A percentile compares a stretch with the other conserved stretches of the same genome.
Evolutionary conservation across 1,139 yeast species (phyloP).

Genomic region (Yamadazyma atmosphaerica): DNA sequence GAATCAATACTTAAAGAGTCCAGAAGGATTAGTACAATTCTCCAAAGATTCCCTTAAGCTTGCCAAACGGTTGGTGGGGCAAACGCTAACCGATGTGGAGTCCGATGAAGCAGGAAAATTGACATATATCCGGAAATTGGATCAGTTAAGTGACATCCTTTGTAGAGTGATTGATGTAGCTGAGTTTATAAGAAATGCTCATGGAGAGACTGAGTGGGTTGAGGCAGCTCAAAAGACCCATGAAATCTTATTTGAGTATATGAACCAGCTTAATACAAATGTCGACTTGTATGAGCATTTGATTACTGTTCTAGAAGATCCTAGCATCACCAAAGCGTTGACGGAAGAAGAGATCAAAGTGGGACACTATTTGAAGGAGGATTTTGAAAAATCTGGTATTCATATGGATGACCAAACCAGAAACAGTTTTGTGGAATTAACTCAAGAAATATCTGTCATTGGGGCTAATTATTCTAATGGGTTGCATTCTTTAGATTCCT

Average conservation of each 20-base stretch:
- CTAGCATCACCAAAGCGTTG: constrained; percentile 37
- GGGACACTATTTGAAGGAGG: constrained; percentile 76
- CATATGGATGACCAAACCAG: constrained; percentile 72
- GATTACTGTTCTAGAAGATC: constrained; percentile 51
- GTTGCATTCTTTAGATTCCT: constrained; percentile 43
- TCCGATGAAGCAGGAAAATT: constrained; percentile 45
- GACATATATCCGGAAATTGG: constrained; percentile 65
- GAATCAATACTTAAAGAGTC: constrained; percentile 66
- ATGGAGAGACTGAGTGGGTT: constrained; percentile 72
- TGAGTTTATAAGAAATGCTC: constrained; percentile 87
- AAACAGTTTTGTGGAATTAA: constrained; percentile 69
- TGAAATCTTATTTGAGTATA: constrained; percentile 86
- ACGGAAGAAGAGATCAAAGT: constrained; percentile 77
- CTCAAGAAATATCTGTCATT: constrained; percentile 76
- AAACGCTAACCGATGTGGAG: constrained; percentile 49
- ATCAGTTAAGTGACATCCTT: constrained; percentile 80
- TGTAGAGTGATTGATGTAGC: constrained; percentile 95
- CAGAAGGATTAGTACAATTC: constrained; percentile 70
- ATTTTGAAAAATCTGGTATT: constrained; percentile 89
- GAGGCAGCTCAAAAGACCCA: constrained; percentile 87
- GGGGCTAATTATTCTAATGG: constrained; percentile 79
- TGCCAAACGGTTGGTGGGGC: constrained; percentile 62
- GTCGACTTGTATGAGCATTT: constrained; percentile 67
- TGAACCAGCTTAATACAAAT: constrained; percentile 89
- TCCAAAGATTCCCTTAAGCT: constrained; percentile 59